Base-by-base conservation (phyloP, 441 rosid species). In the Brassica hybrid region DNA sequence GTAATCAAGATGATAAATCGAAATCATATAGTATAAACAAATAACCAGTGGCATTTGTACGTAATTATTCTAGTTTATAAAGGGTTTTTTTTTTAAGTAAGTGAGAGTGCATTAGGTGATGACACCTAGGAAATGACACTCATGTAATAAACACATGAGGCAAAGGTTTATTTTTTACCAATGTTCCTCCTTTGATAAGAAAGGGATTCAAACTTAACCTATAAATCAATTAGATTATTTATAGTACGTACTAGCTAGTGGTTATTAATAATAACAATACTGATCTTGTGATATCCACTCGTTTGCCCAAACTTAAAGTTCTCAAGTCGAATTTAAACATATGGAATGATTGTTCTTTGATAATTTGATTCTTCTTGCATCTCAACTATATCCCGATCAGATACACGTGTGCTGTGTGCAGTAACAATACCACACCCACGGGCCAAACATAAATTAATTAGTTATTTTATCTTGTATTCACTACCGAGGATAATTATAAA, bases 361-460 rank as follows among this genome's bases (percentile, higher is more conserved):
- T 50, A 14, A 50, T 50, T 50, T 9, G 57, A 58, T 59, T 59
- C 16, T 58, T 66, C 21, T 67, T 30, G 4, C 48, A 74, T 34
- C 5, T 64, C 8, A 54, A 66, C 5, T 67, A 57, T 18, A 45
- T 45, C 13, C 41, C n/a, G 30, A 68, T 68, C 54, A 7, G n/a
- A n/a, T n/a, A 30, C 71, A 56, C 30, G 77, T 36, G 56, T 75
- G 68, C 23, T 23, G 77, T 21, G 73, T 67, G 62, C 25, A 48
- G 21, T 27, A 34, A 67, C 56, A 21, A 27, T 16, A 70, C 21
- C 21, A 58, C 16, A 60, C 30, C 34, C 69, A 69, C 69, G 57
- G 45, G 56, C 27, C 18, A 32, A 61, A 3, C 30, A 68, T 60
- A n/a, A 25, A n/a, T 32, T 14, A 43, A 45, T 45, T 30, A n/a